A percentile compares a stretch with the other conserved stretches of the same genome.
Conservation (phyloP, 257 asterid genomes). For the Salvia miltiorrhiza region DNA sequence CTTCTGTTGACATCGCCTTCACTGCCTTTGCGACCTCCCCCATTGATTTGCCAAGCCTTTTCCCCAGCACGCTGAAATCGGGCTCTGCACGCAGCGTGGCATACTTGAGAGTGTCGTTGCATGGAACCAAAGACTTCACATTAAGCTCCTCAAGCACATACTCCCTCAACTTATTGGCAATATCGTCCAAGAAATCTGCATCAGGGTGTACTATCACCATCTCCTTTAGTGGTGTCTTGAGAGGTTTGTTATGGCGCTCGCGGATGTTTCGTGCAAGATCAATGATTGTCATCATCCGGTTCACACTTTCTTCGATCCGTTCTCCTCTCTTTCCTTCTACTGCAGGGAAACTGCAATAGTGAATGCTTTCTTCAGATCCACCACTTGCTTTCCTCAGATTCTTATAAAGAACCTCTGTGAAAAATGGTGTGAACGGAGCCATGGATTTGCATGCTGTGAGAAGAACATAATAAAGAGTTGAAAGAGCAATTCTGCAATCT, state of each 20-base stretch:
- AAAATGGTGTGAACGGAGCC: conserved; percentile 99
- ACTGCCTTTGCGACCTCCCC: conserved; percentile 72
- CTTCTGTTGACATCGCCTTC: conserved; percentile 78
- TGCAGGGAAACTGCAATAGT: conserved; percentile 79
- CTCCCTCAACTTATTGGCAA: conserved; percentile 71
- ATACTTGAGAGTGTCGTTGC: conserved; percentile 80
- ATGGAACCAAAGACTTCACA: conserved; percentile 72
- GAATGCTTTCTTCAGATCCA: conserved; percentile 85
- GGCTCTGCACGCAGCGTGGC: conserved; percentile 95
- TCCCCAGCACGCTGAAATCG: conserved; percentile 84
- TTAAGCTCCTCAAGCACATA: conserved; percentile 94
- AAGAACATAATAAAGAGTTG: conserved; percentile 87
- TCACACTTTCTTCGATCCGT: conserved; percentile 89
- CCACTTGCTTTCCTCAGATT: conserved; percentile 69
- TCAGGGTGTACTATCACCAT: conserved; percentile 97
- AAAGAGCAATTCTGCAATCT: conserved; percentile 92
- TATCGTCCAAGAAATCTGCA: conserved; percentile 75
- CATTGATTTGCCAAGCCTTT: conserved; percentile 91
- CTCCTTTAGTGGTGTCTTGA: conserved; percentile 86
- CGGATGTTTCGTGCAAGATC: conserved; percentile 93
- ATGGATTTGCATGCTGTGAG: conserved; percentile 89
- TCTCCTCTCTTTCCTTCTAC: conserved; percentile 87
- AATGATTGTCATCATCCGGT: conserved; percentile 78
- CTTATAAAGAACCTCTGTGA: conserved; percentile 89
- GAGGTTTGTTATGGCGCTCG: conserved; percentile 91